Conservation (phyloP, 352 stramenopile species). For the Globisporangium mamillatum region DNA sequence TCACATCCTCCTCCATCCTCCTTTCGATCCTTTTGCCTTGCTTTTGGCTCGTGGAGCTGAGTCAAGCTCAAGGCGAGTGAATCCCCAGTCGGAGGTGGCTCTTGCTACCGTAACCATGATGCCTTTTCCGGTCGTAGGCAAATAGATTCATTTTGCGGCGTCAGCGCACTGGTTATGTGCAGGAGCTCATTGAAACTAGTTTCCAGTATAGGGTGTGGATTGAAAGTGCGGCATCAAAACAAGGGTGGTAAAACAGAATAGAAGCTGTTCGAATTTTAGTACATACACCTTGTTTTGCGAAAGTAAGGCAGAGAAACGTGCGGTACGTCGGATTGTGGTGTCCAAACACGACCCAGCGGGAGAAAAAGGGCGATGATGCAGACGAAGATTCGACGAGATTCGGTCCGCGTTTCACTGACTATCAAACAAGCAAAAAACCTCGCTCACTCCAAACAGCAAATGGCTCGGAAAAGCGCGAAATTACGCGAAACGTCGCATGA, state of each 20-base stretch:
- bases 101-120: not conserved
- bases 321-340: conserved; percentile 7
- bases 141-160: conserved; percentile 3
- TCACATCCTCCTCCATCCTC: not conserved
- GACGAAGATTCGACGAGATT: conserved; percentile 14
- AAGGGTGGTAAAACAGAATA: not conserved
- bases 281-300: not conserved
- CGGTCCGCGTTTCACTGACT: not conserved
- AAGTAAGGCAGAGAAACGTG: not conserved
- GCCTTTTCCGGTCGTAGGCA: not conserved
- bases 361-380: not conserved
- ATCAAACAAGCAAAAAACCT: not conserved
- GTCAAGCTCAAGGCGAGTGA: not conserved
- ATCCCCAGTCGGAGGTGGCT: not conserved
- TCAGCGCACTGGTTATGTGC: not conserved
- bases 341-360: not conserved
- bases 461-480: not conserved
- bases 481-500: not conserved
- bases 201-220: not conserved
- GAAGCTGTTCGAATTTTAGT: not conserved
- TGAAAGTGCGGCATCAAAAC: not conserved
- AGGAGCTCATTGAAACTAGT: not conserved
- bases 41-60: not conserved
- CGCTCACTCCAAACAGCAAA: not conserved
- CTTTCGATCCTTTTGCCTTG: not conserved